Evolutionary conservation across 345 rosid genomes (phyloP).

Genomic region (Pelargonium nanum): DNA sequence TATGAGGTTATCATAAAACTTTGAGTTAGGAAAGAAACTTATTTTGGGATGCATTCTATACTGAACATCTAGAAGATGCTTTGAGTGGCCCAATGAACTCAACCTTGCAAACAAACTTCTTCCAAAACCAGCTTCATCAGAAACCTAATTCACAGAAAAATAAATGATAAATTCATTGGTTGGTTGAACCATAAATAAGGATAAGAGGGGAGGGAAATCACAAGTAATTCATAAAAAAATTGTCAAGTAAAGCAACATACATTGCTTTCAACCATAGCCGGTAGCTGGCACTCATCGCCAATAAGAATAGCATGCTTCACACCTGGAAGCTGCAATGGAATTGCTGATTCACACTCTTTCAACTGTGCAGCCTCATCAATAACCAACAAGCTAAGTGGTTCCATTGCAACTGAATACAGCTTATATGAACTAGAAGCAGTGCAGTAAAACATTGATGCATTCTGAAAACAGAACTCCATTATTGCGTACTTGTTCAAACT

Average conservation of each 20-base stretch:
- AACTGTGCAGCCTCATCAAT: slow-evolving; percentile 63
- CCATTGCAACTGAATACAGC: slow-evolving; percentile 13
- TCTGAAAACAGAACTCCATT: slow-evolving; percentile 24
- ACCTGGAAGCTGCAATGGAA: slow-evolving; percentile 38
- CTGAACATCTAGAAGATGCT: slow-evolving; percentile 45
- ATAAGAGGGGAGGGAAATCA: not conserved
- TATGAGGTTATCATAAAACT: slow-evolving; percentile 36
- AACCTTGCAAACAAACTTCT: slow-evolving; percentile 68
- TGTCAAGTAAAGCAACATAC: slow-evolving; percentile 15
- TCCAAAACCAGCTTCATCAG: slow-evolving; percentile 28
- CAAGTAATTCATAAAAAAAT: not conserved
- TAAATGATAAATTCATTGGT: not conserved
- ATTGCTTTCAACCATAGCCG: slow-evolving; percentile 35
- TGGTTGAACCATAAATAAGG: not conserved
- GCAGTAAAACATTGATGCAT: slow-evolving; percentile 27
- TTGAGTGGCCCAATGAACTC: slow-evolving; percentile 27
- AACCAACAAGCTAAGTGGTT: slow-evolving; percentile 30
- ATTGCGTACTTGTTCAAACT: not conserved
- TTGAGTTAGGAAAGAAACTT: slow-evolving; percentile 43
- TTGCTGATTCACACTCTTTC: slow-evolving; percentile 45
- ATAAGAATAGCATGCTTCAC: slow-evolving; percentile 30
- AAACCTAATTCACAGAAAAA: slow-evolving; percentile 19
- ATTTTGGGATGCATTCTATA: slow-evolving; percentile 80
- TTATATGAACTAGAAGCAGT: slow-evolving; percentile 31
- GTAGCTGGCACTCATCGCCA: slow-evolving; percentile 49